Evolutionary conservation across 176 grass and related monocot genomes (phyloP).

Genomic region (Oryza brachyantha): DNA sequence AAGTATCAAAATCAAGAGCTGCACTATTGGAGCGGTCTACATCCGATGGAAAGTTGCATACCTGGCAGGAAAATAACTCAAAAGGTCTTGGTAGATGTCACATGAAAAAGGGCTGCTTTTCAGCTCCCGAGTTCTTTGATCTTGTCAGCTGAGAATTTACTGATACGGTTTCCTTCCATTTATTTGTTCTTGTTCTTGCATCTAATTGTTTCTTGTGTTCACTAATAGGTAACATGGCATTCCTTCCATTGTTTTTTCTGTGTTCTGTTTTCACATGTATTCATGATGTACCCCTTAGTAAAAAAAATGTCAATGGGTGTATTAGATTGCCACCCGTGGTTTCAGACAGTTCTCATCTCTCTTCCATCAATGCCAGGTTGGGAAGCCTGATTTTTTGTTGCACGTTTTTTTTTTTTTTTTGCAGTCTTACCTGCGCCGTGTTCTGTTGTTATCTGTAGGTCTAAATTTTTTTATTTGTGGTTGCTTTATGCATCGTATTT

Average conservation of each 20-base stretch:
- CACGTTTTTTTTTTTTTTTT: no score
- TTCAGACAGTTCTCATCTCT: constrained; percentile 1
- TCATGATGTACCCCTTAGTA: neutral
- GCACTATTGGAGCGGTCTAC: constrained; percentile 9
- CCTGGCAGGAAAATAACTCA: neutral
- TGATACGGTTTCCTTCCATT: neutral
- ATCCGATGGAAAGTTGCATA: neutral
- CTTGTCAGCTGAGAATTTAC: neutral
- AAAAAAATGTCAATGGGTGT: neutral
- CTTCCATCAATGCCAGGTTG: neutral
- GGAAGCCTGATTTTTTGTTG: neutral
- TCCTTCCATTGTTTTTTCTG: neutral
- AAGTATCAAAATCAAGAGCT: neutral
- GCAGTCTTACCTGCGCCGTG: neutral
- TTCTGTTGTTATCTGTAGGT: neutral
- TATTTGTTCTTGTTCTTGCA: neutral
- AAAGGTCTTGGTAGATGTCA: neutral
- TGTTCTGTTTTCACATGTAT: neutral
- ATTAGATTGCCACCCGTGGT: neutral
- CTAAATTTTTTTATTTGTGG: neutral
- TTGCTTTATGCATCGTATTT: constrained; percentile 25
- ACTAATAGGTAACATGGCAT: neutral
- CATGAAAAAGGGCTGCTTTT: constrained; percentile 3
- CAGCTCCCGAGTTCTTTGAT: neutral
- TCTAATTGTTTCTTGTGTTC: neutral